Evolutionary conservation across 2,329 filamentous ascomycete genomes (phyloP).

Genomic region (Sarocladium kiliense): DNA sequence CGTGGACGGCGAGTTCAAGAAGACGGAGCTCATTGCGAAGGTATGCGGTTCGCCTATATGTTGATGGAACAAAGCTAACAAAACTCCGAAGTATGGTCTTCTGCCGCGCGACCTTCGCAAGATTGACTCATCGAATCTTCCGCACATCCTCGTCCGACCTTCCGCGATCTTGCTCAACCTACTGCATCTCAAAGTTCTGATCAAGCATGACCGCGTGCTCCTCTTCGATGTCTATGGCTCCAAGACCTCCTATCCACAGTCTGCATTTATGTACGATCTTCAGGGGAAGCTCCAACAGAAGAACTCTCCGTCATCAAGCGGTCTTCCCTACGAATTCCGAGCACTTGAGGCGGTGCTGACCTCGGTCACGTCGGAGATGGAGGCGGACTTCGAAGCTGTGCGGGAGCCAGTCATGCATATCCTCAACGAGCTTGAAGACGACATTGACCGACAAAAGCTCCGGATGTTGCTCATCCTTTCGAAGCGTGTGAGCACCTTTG

Average conservation of each 20-base stretch:
- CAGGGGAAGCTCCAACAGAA: conserved; percentile 89
- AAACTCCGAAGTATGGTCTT: conserved; percentile 66
- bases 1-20: conserved; percentile 94
- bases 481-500: conserved; percentile 93
- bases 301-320: conserved; percentile 45
- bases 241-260: conserved; percentile 90
- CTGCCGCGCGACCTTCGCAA: conserved; percentile 93
- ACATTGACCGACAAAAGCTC: conserved; percentile 92
- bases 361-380: conserved; percentile 84
- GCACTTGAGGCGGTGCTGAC: conserved; percentile 93
- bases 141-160: conserved; percentile 89
- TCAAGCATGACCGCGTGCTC: conserved; percentile 89
- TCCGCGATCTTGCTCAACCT: conserved; percentile 93
- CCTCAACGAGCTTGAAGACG: conserved; percentile 85
- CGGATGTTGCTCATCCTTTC: conserved; percentile 87
- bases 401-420: conserved; percentile 88
- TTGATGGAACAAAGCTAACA: conserved; percentile 14
- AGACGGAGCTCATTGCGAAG: conserved; percentile 94
- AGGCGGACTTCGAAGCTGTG: conserved; percentile 91
- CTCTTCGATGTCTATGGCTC: conserved; percentile 96
- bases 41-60: conserved; percentile 32
- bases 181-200: conserved; percentile 90
- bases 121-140: conserved; percentile 92
- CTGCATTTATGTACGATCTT: conserved; percentile 95
- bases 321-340: conserved; percentile 90